Evolutionary conservation across 306 rosid species (phyloP).

Genomic region (Cajanus cajan): DNA sequence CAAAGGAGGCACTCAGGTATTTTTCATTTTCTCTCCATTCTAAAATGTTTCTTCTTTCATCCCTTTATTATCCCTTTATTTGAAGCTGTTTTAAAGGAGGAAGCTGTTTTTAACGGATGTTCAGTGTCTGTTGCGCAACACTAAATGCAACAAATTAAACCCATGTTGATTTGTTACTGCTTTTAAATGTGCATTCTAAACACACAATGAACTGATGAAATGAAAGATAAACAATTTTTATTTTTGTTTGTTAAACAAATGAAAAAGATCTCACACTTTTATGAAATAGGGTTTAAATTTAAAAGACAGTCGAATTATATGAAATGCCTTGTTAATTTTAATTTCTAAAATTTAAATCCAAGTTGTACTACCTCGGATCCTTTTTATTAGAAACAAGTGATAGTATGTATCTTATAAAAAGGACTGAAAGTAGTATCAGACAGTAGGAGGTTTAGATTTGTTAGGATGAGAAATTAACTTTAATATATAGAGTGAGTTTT

Average conservation of each 20-base stretch:
- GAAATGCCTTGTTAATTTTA: not conserved
- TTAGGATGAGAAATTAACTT: not conserved
- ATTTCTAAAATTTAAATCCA: not conserved
- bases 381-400: too few relatives aligned
- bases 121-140: not conserved
- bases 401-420: too few relatives aligned
- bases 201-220: not conserved
- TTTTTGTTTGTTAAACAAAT: not conserved
- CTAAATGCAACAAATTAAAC: not conserved
- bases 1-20: conserved; percentile 87
- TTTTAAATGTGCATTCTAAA: not conserved
- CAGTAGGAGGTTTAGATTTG: not conserved
- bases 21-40: conserved; percentile 9
- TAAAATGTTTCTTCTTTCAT: not conserved
- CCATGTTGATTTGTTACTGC: conserved; percentile 3
- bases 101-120: too few relatives aligned
- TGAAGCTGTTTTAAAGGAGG: too few relatives aligned
- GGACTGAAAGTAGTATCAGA: not conserved
- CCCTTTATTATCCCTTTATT: not conserved
- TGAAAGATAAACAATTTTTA: not conserved
- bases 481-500: not conserved
- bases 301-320: not conserved
- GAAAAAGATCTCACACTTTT: not conserved
- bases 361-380: not conserved
- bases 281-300: not conserved